Evolutionary conservation across 306 rosid species (phyloP).

Genomic region (Prinsepia uniflora): DNA sequence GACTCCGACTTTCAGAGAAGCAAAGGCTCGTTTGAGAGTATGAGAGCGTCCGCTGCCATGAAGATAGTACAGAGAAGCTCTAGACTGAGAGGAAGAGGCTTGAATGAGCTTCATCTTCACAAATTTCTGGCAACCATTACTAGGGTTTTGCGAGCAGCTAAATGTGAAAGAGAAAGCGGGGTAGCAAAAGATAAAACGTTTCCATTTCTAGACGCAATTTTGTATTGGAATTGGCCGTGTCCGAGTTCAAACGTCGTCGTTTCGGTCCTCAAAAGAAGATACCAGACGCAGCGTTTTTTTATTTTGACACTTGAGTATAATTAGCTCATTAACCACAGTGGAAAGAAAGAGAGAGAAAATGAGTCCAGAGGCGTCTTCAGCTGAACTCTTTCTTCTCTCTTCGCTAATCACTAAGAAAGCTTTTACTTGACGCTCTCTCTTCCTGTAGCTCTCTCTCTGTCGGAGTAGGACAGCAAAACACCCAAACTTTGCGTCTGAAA

Average conservation of each 20-base stretch:
- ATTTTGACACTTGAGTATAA: background rate
- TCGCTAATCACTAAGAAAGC: conserved; percentile 5
- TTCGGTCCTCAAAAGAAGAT: background rate
- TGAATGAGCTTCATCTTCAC: conserved; percentile 25
- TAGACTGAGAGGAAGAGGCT: conserved; percentile 16
- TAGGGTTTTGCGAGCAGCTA: conserved; percentile 6
- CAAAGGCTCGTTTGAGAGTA: background rate
- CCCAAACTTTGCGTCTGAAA: conserved; percentile 8
- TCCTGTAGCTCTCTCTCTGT: background rate
- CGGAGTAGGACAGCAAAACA: background rate
- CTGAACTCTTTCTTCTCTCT: background rate
- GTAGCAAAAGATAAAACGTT: background rate
- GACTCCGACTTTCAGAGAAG: conserved; percentile 14
- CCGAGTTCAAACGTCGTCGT: background rate
- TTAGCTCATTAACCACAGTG: background rate
- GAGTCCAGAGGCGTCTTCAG: background rate
- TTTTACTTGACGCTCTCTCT: conserved; percentile 20
- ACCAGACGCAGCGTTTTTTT: background rate
- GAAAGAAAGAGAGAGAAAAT: background rate
- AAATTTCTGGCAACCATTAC: background rate
- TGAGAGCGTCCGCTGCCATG: conserved; percentile 21
- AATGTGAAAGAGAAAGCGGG: background rate
- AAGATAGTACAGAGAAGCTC: conserved; percentile 24
- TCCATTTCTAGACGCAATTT: background rate
- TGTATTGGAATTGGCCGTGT: background rate